Conservation (phyloP, 371 early-diverging fungal species). For the Mucor indicus region DNA sequence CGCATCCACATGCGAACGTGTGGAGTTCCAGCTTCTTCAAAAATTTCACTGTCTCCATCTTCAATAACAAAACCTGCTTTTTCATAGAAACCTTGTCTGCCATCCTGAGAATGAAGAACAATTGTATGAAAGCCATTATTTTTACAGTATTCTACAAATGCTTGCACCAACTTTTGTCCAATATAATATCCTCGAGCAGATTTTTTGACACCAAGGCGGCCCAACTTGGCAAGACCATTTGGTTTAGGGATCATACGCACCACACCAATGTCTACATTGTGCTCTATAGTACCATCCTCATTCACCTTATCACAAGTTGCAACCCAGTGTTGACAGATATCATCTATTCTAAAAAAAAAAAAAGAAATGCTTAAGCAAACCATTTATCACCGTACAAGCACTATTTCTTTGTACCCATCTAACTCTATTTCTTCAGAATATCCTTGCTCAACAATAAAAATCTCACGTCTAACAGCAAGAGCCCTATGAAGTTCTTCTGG, state of each 20-base stretch:
- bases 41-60: slow-evolving; percentile 31
- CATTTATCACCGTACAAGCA: too few relatives aligned
- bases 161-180: slow-evolving; percentile 27
- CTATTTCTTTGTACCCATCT: too few relatives aligned
- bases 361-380: not conserved
- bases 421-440: slow-evolving; percentile 28
- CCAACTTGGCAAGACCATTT: slow-evolving; percentile 32
- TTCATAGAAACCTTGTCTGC: slow-evolving; percentile 44
- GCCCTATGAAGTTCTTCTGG: slow-evolving; percentile 20
- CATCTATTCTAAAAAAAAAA: slow-evolving; percentile 14
- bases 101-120: slow-evolving; percentile 36
- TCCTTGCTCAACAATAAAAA: slow-evolving; percentile 42
- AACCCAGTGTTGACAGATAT: slow-evolving; percentile 28
- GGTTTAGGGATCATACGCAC: slow-evolving; percentile 28
- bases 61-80: slow-evolving; percentile 39
- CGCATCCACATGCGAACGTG: slow-evolving; percentile 43
- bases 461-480: slow-evolving; percentile 27
- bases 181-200: slow-evolving; percentile 32
- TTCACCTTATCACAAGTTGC: slow-evolving; percentile 20
- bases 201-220: slow-evolving; percentile 38
- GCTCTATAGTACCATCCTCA: not conserved
- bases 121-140: slow-evolving; percentile 17
- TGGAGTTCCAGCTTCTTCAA: slow-evolving; percentile 39
- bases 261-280: slow-evolving; percentile 23
- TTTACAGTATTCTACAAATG: slow-evolving; percentile 21